Evolutionary conservation across 371 early-diverging fungal genomes (phyloP).

Genomic region (Actinomucor elegans): DNA sequence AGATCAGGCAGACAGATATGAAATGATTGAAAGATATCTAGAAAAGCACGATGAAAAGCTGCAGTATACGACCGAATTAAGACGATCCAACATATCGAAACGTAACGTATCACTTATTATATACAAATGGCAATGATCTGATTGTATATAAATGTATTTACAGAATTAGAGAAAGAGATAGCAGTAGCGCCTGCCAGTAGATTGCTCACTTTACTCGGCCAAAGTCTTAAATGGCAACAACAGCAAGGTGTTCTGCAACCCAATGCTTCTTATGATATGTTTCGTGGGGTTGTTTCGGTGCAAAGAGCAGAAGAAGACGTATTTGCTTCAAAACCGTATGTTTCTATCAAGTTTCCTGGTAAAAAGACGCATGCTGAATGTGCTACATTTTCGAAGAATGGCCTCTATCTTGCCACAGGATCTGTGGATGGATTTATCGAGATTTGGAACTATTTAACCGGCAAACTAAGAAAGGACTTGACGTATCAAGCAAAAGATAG

Average conservation of each 20-base stretch:
- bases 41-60: conserved; percentile 53
- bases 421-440: conserved; percentile 93
- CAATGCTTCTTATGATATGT: conserved; percentile 73
- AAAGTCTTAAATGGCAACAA: conserved; percentile 85
- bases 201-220: conserved; percentile 77
- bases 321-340: conserved; percentile 52
- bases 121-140: too few relatives aligned
- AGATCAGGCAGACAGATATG: conserved; percentile 76
- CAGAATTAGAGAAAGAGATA: conserved; percentile 23
- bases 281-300: conserved; percentile 62
- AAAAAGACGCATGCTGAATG: conserved; percentile 83
- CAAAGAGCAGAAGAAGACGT: conserved; percentile 72
- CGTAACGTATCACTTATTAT: conserved; percentile 9
- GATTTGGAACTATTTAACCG: conserved; percentile 89
- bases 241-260: conserved; percentile 73
- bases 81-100: conserved; percentile 52
- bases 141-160: neutral
- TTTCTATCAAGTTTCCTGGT: conserved; percentile 69
- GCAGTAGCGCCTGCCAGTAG: conserved; percentile 43
- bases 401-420: conserved; percentile 85
- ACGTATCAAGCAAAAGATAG: conserved; percentile 78
- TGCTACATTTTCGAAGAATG: conserved; percentile 78
- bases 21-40: conserved; percentile 74
- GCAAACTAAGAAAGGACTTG: conserved; percentile 85
- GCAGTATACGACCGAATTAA: conserved; percentile 60